A percentile compares a stretch with the other conserved stretches of the same genome.
Evolutionary conservation across 2,329 filamentous ascomycete genomes (phyloP).

Genomic region (Massarina eburnea): DNA sequence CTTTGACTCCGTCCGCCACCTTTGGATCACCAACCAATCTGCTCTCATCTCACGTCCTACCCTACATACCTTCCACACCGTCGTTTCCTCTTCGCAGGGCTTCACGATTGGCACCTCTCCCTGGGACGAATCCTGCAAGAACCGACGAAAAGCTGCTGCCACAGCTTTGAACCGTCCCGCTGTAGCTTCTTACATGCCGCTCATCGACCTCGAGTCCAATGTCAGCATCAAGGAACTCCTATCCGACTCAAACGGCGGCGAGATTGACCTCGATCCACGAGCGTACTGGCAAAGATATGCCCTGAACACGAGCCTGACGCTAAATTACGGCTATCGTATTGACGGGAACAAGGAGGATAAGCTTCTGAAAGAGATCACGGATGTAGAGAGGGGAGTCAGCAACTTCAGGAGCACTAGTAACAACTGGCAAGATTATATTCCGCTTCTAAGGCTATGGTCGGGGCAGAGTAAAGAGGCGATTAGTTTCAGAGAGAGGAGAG

Average conservation of each 20-base stretch:
- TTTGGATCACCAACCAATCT: conserved; percentile 80
- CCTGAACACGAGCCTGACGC: conserved; percentile 73
- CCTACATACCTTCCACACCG: conserved; percentile 71
- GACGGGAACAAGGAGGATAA: conserved; percentile 68
- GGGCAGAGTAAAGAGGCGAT: conserved; percentile 63
- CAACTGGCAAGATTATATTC: conserved; percentile 86
- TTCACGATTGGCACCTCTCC: conserved; percentile 76
- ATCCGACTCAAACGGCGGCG: conserved; percentile 63
- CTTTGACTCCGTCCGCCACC: conserved; percentile 70
- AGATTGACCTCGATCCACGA: conserved; percentile 67
- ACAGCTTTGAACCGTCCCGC: conserved; percentile 77
- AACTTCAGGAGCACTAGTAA: conserved; percentile 78
- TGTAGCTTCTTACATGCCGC: conserved; percentile 77
- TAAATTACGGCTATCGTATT: conserved; percentile 80
- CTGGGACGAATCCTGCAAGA: conserved; percentile 81
- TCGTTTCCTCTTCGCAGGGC: conserved; percentile 53
- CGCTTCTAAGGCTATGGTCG: conserved; percentile 66
- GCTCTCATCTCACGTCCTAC: conserved; percentile 75
- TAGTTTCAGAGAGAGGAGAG: conserved; percentile 68
- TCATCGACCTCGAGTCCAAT: conserved; percentile 75
- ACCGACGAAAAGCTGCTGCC: conserved; percentile 73
- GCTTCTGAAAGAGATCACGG: conserved; percentile 71
- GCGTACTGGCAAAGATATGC: conserved; percentile 75
- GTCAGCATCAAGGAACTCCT: conserved; percentile 73
- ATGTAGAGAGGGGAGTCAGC: conserved; percentile 74